Evolutionary conservation across 345 rosid genomes (phyloP), one percentile per base, ranked within the genome.

Genomic region (Lagerstroemia speciosa): DNA sequence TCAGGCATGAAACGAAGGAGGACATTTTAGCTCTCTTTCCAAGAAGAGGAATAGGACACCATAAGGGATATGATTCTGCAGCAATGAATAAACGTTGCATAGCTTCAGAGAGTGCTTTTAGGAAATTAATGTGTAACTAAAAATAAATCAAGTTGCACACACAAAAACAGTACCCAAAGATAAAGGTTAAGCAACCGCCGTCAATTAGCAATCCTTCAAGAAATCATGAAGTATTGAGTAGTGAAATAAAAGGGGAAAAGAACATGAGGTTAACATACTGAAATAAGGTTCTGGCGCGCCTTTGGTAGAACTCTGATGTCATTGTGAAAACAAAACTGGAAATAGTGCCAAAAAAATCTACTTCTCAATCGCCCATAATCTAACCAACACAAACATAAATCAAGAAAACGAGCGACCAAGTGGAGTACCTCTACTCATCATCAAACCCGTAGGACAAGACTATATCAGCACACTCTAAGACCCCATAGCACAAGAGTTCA

Each of bases 291-390:
- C 97, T 88, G 81, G 89, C 88, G 64, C 97, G 88, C 73, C 98
- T 81, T 72, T 87, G 91, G 77, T 93, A 89, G 84, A 90, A 90
- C 69, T 79, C 83, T n/a, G 93, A 77, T 31, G 84, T 83, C 78
- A 82, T 87, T 88, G 88, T 88, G 77, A 90, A 87, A 60, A 84
- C 81, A 78, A 93, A 93, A 83, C 96, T 92, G 88, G 33, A 65
- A 67, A 63, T 19, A 3, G 75, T 20, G 53, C 45, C 5, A 38
- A 8, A 45, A 40, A 69, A 58, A 52, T 26, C 53, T 20, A 67
- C 1, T 37, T 37, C 30, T 1, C 24, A 38, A 32, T 15, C 27
- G 26, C 64, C 64, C 11, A 63, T 43, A 14, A 1, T 33, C 3
- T 5, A 61, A 31, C 31, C 33, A 37, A 32, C 38, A 26, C 37